phyloP scores from a whole-genome alignment of 805 yeast genomes.

The Wickerhamomyces chambardii region DNA sequence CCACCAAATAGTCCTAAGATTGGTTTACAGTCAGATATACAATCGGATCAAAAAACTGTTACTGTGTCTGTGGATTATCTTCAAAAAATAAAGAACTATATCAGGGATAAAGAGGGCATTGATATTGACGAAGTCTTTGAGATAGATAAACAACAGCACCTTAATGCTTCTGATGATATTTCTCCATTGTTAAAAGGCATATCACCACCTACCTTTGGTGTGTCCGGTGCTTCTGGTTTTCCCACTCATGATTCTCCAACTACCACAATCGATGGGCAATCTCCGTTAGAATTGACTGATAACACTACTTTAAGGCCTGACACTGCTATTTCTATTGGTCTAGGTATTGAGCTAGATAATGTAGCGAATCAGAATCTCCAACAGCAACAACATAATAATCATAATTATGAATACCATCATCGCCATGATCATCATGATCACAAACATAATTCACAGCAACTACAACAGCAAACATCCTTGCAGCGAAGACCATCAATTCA shows the following conservation, averaged over 20 bases:
- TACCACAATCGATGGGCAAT: neutral
- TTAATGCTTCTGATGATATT: too few species aligned
- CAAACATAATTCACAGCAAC: too few species aligned
- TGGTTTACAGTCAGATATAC: too few species aligned
- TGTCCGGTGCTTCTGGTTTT: too few species aligned
- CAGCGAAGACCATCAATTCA: too few species aligned
- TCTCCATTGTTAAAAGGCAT: neutral
- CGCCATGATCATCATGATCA: too few species aligned
- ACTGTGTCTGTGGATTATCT: slow-evolving; percentile 18
- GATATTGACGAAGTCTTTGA: slow-evolving; percentile 12
- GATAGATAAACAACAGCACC: neutral
- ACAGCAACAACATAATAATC: neutral
- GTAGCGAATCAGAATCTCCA: too few species aligned
- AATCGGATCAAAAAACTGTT: slow-evolving; percentile 9
- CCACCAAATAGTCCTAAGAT: too few species aligned
- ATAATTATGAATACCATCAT: too few species aligned
- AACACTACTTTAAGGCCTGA: slow-evolving; percentile 1
- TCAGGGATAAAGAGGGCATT: slow-evolving; percentile 13
- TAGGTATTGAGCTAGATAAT: neutral
- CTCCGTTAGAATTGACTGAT: neutral
- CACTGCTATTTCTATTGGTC: neutral
- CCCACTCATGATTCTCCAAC: neutral
- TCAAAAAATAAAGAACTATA: slow-evolving; percentile 13
- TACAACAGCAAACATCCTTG: too few species aligned
- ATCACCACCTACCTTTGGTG: neutral